A percentile compares a stretch with the other conserved stretches of the same genome.
Evolutionary conservation across 139 green algal species (phyloP).

Genomic region (Raphidocelis subcapitata): DNA sequence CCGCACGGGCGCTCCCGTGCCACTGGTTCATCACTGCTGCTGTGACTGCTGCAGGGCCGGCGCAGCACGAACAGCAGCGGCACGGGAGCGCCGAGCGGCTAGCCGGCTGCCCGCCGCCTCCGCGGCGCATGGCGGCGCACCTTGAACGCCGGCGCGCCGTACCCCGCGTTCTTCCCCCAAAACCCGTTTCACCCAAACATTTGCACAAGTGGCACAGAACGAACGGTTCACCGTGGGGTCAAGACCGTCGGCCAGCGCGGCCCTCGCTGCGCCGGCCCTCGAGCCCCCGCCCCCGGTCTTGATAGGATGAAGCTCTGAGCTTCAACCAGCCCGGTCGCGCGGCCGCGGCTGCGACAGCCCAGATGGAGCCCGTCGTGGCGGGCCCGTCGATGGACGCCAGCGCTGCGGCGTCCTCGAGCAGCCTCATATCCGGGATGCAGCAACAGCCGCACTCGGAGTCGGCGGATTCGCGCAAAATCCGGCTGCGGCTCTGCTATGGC

Average conservation of each 20-base stretch:
- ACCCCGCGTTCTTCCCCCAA: too few relatives aligned
- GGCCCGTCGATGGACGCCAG: background rate
- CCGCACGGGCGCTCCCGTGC: too few relatives aligned
- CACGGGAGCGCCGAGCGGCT: too few relatives aligned
- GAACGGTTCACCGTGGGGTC: background rate
- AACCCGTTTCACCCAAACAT: too few relatives aligned
- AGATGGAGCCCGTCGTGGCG: background rate
- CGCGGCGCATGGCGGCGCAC: background rate
- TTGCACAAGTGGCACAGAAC: background rate
- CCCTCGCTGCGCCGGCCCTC: too few relatives aligned
- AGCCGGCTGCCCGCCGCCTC: too few relatives aligned
- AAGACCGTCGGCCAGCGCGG: background rate
- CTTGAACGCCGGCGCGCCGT: too few relatives aligned
- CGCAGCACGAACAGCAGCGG: background rate
- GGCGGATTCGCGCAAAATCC: conserved; percentile 13
- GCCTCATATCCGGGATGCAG: background rate
- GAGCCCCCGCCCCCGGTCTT: too few relatives aligned
- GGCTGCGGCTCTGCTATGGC: conserved; percentile 37
- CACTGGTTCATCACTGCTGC: too few relatives aligned
- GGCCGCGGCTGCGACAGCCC: background rate
- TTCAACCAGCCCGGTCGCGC: background rate
- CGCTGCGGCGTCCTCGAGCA: background rate
- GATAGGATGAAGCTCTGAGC: background rate
- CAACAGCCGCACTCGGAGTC: background rate
- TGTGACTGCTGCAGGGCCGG: background rate